These are phyloP conservation scores for Epithele typhae DNA, from an alignment of 768 basidiomycete genomes.

Conservation along the genomic window DNA sequence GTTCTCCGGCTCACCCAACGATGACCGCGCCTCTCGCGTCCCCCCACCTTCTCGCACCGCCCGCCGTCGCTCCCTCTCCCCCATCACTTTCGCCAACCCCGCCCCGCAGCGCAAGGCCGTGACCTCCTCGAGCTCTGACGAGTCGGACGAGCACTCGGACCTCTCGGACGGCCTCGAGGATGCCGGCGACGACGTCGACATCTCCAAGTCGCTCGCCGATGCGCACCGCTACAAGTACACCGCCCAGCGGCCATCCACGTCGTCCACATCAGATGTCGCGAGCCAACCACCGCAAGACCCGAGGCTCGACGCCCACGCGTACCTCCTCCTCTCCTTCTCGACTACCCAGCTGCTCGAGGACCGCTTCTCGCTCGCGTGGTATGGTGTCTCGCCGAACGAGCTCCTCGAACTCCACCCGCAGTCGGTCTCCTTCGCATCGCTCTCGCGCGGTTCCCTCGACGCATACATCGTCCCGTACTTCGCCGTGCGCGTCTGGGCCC, in stretches of 20 bases:
- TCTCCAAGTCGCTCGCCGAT: conserved; percentile 19
- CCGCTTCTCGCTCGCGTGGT: conserved; percentile 52
- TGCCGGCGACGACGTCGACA: conserved; percentile 26
- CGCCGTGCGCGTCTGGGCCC: conserved; percentile 46
- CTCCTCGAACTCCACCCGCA: conserved; percentile 63
- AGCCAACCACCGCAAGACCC: conserved; percentile 46
- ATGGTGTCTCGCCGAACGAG: conserved; percentile 56
- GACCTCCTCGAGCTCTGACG: not conserved
- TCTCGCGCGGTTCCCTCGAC: conserved; percentile 36
- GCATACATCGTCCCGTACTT: conserved; percentile 58
- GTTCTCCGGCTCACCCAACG: conserved; percentile 33
- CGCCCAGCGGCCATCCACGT: conserved; percentile 9
- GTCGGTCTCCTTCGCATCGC: conserved; percentile 29
- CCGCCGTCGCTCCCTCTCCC: conserved; percentile 46
- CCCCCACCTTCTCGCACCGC: conserved; percentile 22
- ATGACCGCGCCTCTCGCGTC: conserved; percentile 8
- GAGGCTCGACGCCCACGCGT: conserved; percentile 51
- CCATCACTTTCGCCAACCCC: conserved; percentile 61
- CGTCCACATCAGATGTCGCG: conserved; percentile 17
- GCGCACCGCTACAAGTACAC: conserved; percentile 20
- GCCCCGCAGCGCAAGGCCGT: conserved; percentile 2
- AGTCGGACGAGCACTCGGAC: not conserved
- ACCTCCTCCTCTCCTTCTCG: conserved; percentile 58
- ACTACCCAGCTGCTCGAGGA: conserved; percentile 72
- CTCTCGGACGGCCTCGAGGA: conserved; percentile 21